A percentile compares a stretch with the other conserved stretches of the same genome.
These are phyloP conservation scores for Phytophthora chlamydospora DNA, from an alignment of 352 stramenopile genomes.

Conservation along the genomic window DNA sequence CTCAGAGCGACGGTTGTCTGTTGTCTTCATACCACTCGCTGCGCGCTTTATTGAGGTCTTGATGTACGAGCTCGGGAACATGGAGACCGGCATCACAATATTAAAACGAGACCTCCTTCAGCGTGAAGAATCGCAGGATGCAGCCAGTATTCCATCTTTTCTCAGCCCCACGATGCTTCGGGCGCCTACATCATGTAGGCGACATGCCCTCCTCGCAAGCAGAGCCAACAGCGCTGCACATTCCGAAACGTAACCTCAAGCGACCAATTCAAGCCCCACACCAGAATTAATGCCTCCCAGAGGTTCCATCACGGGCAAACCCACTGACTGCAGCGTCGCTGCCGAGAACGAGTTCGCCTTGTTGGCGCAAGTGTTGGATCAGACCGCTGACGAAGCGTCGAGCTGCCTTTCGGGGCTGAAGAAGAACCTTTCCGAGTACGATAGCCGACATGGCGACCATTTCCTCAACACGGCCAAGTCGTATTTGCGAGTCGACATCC, in stretches of 20 bases:
- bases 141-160: conserved; percentile 15
- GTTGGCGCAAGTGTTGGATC: conserved; percentile 16
- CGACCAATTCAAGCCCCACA: conserved; percentile 6
- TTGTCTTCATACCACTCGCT: neutral
- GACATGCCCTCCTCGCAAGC: too few relatives aligned
- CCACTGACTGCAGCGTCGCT: conserved; percentile 7
- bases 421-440: conserved; percentile 30
- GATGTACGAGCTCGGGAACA: too few relatives aligned
- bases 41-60: neutral
- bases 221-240: neutral
- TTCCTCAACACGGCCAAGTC: conserved; percentile 22
- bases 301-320: conserved; percentile 19
- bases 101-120: neutral
- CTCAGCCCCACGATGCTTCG: neutral
- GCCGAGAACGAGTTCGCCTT: conserved; percentile 25
- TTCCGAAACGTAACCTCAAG: conserved; percentile 18
- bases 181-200: too few relatives aligned
- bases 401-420: conserved; percentile 27
- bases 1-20: too few relatives aligned
- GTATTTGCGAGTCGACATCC: conserved; percentile 30
- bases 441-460: conserved; percentile 24
- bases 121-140: neutral
- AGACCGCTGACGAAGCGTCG: conserved; percentile 22
- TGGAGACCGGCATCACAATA: too few relatives aligned
- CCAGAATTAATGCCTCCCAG: neutral